These are phyloP conservation scores for Vaccinium vitisidaea DNA, from an alignment of 148 eudicot species.

Conservation along the genomic window DNA sequence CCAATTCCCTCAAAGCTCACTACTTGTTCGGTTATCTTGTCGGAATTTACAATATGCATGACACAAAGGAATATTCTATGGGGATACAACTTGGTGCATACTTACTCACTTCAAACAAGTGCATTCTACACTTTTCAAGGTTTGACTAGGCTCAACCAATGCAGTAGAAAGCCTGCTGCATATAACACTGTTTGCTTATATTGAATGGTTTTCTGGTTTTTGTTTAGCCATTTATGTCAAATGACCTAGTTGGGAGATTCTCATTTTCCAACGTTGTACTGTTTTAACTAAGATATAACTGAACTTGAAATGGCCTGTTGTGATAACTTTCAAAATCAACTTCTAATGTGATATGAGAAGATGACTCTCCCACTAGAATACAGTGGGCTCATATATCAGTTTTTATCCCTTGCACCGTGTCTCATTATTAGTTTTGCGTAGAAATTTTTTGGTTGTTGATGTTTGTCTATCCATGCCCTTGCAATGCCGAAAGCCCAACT, in stretches of 20 bases:
- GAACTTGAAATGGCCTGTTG: not conserved
- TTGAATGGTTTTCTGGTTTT: not conserved
- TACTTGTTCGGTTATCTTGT: not conserved
- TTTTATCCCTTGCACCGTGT: not conserved
- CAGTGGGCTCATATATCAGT: not conserved
- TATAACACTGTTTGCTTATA: not conserved
- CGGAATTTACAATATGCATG: not conserved
- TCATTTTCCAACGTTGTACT: not conserved
- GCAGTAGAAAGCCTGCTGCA: not conserved
- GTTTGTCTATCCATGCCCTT: not conserved
- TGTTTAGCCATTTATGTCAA: not conserved
- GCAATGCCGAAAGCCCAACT: not conserved
- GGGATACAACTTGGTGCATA: not conserved
- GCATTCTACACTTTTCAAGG: not conserved
- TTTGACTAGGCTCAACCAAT: not conserved
- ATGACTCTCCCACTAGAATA: not conserved
- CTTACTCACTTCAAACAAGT: not conserved
- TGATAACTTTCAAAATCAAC: not conserved
- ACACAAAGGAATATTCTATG: not conserved
- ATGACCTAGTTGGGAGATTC: not conserved
- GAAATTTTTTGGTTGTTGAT: not conserved
- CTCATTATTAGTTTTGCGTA: not conserved
- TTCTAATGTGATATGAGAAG: not conserved
- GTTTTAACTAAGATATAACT: not conserved
- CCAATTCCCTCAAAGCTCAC: not conserved